Evolutionary conservation across 1,284 basidiomycete species (phyloP), one percentile per base, ranked within the genome.

Genomic region (Rhizopogon hawkerae): DNA sequence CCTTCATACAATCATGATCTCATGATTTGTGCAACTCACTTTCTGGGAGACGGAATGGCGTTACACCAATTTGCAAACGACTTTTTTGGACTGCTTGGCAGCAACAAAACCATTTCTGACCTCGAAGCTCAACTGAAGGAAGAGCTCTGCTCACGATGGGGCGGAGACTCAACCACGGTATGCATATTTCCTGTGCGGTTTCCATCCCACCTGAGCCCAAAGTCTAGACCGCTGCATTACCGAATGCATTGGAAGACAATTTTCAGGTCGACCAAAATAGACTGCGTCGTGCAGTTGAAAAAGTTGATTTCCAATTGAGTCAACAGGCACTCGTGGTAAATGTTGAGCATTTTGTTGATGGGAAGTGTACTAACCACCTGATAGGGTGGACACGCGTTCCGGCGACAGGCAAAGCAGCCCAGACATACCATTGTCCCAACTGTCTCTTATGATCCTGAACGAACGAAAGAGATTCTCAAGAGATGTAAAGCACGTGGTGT

Each of bases 11-110:
- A 74, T 35, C 79, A 70, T 57, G 76, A 86, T 58, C 61, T 84
- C 44, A 64, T 85, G 44, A 74, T 89, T 29, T 81, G 80, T 57
- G 80, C 83, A 3, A 76, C 83, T 8, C 86, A 89, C 58, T 89
- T 81, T 62, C 62, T 89, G 35, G 85, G 85, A 7, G 87, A 90
- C 60, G 85, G 85, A 23, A 86, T 87, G 79, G 85, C 86, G 2
- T 71, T 89, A 13, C 86, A 90, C 63, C 70, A 74, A 50, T 82
- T 83, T 53, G 81, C 82, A 9, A 84, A 87, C 60, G 83, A 89
- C 56, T 79, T 89, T 60, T 83, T 88, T 60, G 57, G 62, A 8
- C 67, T 89, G 4, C 68, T 90, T 16, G 76, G 74, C 7, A 60
- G 72, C 47, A 58, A 63, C 2, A 62, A 64, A 43, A 68, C 67